These are phyloP conservation scores for Kewa caespitosa DNA, from an alignment of 179 eudicot genomes.

Conservation along the genomic window DNA sequence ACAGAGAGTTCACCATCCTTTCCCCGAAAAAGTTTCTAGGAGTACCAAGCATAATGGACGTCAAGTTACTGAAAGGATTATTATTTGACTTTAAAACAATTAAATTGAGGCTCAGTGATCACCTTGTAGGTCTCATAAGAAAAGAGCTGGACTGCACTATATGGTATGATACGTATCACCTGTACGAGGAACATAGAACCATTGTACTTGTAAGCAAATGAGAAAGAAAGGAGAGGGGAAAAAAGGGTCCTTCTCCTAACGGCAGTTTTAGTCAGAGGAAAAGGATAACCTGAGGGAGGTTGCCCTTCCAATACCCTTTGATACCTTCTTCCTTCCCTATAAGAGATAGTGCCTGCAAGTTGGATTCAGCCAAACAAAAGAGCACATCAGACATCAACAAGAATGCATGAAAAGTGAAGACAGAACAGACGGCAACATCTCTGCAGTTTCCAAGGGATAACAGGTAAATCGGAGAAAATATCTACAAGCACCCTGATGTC, in stretches of 20 bases:
- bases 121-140: conserved; percentile 93
- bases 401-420: background rate
- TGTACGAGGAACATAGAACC: conserved; percentile 29
- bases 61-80: conserved; percentile 16
- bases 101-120: conserved; percentile 15
- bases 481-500: background rate
- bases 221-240: background rate
- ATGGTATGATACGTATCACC: conserved; percentile 92
- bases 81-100: background rate
- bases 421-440: background rate
- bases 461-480: background rate
- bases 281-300: conserved; percentile 82
- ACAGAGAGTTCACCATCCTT: conserved; percentile 84
- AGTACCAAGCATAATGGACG: conserved; percentile 19
- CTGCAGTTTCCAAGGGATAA: background rate
- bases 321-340: conserved; percentile 82
- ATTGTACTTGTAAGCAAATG: background rate
- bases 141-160: conserved; percentile 92
- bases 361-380: background rate
- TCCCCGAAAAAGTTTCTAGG: conserved; percentile 71
- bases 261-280: background rate
- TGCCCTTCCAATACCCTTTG: conserved; percentile 95
- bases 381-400: conserved; percentile 1
- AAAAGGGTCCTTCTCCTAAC: background rate
- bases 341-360: conserved; percentile 63